These are phyloP conservation scores for Hypocrella siamensis DNA, from an alignment of 2,329 filamentous ascomycete genomes.

Conservation along the genomic window DNA sequence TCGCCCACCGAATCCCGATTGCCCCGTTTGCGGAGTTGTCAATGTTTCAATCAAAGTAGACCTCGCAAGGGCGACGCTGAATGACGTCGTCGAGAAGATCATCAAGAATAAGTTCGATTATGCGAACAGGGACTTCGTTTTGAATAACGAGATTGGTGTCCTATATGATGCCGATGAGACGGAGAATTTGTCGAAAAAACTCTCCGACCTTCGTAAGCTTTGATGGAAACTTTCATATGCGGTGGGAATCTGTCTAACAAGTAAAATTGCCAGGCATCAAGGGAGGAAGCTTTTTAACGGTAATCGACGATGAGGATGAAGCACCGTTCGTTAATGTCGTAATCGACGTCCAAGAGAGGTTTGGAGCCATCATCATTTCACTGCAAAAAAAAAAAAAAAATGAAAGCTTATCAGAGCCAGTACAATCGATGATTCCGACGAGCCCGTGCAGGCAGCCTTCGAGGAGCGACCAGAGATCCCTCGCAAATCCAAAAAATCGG, in stretches of 20 bases:
- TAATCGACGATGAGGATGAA: conserved; percentile 70
- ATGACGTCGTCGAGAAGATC: conserved; percentile 63
- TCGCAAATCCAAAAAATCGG: conserved; percentile 31
- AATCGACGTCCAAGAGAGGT: conserved; percentile 51
- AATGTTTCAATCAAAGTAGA: conserved; percentile 55
- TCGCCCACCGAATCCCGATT: conserved; percentile 59
- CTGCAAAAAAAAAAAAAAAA: neutral
- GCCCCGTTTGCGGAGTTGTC: conserved; percentile 66
- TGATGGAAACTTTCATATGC: neutral
- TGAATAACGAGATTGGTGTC: conserved; percentile 60
- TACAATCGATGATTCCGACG: conserved; percentile 26
- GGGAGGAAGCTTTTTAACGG: conserved; percentile 59
- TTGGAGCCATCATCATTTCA: conserved; percentile 14
- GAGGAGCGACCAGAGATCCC: conserved; percentile 33
- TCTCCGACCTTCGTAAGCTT: conserved; percentile 53
- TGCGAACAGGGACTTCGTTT: conserved; percentile 58
- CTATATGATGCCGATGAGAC: conserved; percentile 84
- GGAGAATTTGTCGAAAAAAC: conserved; percentile 67
- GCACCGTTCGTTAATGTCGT: conserved; percentile 66
- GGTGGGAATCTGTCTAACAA: neutral
- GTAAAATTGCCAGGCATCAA: conserved; percentile 40
- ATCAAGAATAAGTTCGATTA: conserved; percentile 59
- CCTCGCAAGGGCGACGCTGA: conserved; percentile 54
- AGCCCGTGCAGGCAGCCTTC: conserved; percentile 35
- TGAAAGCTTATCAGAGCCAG: conserved; percentile 17